Percentiles rank a stretch among this genome's conserved stretches.
Evolutionary conservation across 2,329 filamentous ascomycete species (phyloP).

Genomic region (Fusarium piperis): DNA sequence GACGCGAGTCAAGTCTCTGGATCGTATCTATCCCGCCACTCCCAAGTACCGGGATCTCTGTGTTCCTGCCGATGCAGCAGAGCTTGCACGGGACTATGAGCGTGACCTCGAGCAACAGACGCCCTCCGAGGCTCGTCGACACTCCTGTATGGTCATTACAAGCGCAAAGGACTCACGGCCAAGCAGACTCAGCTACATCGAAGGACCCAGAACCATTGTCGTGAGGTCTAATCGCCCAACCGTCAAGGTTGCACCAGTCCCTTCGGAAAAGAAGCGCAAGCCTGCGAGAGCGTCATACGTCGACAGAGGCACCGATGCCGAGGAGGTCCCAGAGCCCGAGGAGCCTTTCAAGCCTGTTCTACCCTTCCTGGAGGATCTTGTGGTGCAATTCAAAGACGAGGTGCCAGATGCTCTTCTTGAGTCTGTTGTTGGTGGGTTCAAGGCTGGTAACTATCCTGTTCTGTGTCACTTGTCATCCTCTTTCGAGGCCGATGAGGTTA

Average conservation of each 20-base stretch:
- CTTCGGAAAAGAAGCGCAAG: conserved; percentile 41
- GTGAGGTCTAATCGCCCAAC: conserved; percentile 43
- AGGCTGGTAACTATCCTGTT: conserved; percentile 41
- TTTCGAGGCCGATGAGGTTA: conserved; percentile 33
- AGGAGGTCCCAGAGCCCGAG: conserved; percentile 33
- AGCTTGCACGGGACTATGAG: conserved; percentile 32
- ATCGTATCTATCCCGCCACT: conserved; percentile 45
- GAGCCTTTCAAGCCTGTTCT: conserved; percentile 56
- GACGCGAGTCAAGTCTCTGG: conserved; percentile 51
- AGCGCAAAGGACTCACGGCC: conserved; percentile 33
- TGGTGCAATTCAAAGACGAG: conserved; percentile 63
- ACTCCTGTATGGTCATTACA: conserved; percentile 42
- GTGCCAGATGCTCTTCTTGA: conserved; percentile 55
- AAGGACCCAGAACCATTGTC: conserved; percentile 45
- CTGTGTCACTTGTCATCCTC: conserved; percentile 34
- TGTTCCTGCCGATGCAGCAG: conserved; percentile 36
- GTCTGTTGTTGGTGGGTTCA: conserved; percentile 58
- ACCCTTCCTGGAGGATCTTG: conserved; percentile 64
- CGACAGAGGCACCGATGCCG: conserved; percentile 53
- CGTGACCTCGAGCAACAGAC: conserved; percentile 10
- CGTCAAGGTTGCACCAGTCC: conserved; percentile 44
- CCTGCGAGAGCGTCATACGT: conserved; percentile 46
- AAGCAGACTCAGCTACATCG: conserved; percentile 39
- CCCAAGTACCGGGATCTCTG: conserved; percentile 47
- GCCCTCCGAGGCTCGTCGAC: conserved; percentile 26